phyloP scores from a whole-genome alignment of 2,329 filamentous ascomycete genomes.

The Calonectria naviculata region DNA sequence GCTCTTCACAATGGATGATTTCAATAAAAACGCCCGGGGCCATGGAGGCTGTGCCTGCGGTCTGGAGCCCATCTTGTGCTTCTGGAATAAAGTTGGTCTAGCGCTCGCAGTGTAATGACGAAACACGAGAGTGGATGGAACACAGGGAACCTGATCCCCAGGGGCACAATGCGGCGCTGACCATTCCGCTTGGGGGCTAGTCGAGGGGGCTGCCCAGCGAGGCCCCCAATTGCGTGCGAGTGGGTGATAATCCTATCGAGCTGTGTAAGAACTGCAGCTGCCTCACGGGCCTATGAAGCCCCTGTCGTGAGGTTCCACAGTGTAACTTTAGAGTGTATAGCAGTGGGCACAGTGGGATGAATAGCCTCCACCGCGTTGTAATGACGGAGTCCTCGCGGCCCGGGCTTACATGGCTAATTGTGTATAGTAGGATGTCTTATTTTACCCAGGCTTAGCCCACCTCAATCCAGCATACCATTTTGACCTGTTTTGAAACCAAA shows the following conservation, averaged over 20 bases:
- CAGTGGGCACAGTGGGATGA: neutral
- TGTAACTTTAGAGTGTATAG: neutral
- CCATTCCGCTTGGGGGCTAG: neutral
- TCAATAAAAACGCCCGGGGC: neutral
- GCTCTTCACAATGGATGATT: neutral
- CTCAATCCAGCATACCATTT: neutral
- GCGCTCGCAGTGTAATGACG: neutral
- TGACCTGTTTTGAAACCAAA: neutral
- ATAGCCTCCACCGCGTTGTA: neutral
- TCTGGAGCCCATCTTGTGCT: neutral
- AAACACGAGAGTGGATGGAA: constrained; percentile 6
- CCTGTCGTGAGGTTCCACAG: neutral
- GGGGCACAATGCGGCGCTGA: neutral
- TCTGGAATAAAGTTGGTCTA: constrained; percentile 7
- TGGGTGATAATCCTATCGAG: neutral
- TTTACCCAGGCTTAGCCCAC: too few species aligned
- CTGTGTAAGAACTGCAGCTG: neutral
- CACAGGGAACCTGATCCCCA: neutral
- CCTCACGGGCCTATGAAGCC: neutral
- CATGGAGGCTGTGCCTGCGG: neutral
- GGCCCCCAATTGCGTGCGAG: neutral
- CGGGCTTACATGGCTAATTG: neutral
- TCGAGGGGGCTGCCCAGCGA: neutral
- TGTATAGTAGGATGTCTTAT: neutral
- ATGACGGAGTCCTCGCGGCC: neutral